Conservation (phyloP, 2,329 filamentous ascomycete genomes). For the Aspergillus sclerotialis region DNA sequence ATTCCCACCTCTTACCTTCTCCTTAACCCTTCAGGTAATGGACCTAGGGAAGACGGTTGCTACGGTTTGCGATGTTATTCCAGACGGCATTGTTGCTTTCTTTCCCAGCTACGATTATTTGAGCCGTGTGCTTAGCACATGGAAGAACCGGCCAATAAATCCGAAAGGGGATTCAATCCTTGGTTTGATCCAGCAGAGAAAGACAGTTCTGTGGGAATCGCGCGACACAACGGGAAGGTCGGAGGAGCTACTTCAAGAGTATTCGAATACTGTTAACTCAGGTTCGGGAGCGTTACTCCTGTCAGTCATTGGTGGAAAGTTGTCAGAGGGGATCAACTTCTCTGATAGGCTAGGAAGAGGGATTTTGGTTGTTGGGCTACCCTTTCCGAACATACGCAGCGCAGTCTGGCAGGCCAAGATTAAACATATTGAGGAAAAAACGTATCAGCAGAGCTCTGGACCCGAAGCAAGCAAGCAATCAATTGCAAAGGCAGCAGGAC, state of each 20-base stretch:
- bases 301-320: constrained; percentile 86
- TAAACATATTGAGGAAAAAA: constrained; percentile 69
- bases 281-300: constrained; percentile 70
- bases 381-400: constrained; percentile 83
- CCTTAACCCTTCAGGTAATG: constrained; percentile 41
- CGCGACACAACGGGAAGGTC: constrained; percentile 38
- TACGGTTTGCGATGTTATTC: constrained; percentile 65
- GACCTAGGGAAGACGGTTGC: constrained; percentile 69
- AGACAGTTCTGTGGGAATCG: constrained; percentile 48
- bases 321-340: constrained; percentile 98
- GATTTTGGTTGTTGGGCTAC: constrained; percentile 84
- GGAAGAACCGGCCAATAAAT: constrained; percentile 43
- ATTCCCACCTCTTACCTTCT: neutral
- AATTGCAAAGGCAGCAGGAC: constrained; percentile 46
- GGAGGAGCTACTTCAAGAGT: constrained; percentile 67
- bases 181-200: constrained; percentile 25
- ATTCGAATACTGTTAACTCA: constrained; percentile 59
- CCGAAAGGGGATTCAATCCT: constrained; percentile 21
- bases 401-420: constrained; percentile 91
- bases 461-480: constrained; percentile 22
- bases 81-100: constrained; percentile 87
- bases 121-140: constrained; percentile 60
- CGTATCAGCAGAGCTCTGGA: constrained; percentile 24
- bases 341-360: constrained; percentile 82
- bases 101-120: constrained; percentile 94